A percentile compares a stretch with the other conserved stretches of the same genome.
Conservation (phyloP, 768 basidiomycete species). For the Tulasnella calospora region DNA sequence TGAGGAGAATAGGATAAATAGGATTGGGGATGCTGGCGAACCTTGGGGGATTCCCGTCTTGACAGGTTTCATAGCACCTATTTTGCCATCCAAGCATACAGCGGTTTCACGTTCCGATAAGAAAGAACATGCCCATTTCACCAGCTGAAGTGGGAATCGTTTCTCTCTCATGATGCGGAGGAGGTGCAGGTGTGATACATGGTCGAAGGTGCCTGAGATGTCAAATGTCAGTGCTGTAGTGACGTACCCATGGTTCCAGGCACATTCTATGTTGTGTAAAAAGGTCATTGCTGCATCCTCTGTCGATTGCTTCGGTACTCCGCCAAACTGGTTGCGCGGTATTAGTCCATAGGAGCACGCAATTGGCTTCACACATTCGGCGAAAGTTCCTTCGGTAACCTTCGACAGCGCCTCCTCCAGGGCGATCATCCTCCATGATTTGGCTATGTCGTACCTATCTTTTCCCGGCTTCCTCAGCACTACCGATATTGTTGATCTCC, state of each 20-base stretch:
- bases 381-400: neutral
- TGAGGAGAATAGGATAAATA: no score
- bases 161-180: neutral
- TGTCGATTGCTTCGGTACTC: neutral
- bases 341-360: neutral
- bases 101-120: no score
- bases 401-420: neutral
- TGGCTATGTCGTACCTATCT: neutral
- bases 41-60: no score
- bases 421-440: neutral
- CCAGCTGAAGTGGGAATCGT: neutral
- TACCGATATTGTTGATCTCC: neutral
- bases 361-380: neutral
- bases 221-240: neutral
- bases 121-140: neutral
- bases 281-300: neutral
- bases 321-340: neutral
- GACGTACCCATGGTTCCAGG: neutral
- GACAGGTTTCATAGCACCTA: no score
- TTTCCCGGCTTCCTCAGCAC: neutral
- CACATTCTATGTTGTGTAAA: neutral
- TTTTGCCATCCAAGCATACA: no score
- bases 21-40: no score
- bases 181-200: neutral
- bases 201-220: neutral